A percentile compares a stretch with the other conserved stretches of the same genome.
These are phyloP conservation scores for Udeniomyces megalosporus DNA, from an alignment of 768 basidiomycete genomes.

Conservation along the genomic window DNA sequence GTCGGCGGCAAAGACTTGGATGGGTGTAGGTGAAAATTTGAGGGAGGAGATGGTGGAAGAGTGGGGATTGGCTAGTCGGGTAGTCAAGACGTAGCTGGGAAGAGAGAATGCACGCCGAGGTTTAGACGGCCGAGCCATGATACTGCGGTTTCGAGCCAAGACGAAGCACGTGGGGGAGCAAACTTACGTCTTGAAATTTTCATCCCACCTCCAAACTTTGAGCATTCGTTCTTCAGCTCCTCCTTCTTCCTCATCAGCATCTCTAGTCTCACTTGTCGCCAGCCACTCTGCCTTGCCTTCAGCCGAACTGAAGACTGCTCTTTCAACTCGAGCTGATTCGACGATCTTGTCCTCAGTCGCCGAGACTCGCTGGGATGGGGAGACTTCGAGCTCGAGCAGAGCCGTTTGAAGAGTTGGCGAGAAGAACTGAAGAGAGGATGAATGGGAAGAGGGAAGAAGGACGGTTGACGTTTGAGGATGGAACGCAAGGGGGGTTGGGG, in stretches of 20 bases:
- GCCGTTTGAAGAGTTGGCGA: constrained; percentile 54
- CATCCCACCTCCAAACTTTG: constrained; percentile 80
- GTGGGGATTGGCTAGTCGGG: constrained; percentile 77
- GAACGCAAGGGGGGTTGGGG: constrained; percentile 46
- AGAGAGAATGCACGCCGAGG: too few species aligned
- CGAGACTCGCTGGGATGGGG: constrained; percentile 81
- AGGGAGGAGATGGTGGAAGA: constrained; percentile 43
- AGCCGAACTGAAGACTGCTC: constrained; percentile 41
- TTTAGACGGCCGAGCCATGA: too few species aligned
- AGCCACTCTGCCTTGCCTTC: constrained; percentile 47
- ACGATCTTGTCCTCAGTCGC: constrained; percentile 53
- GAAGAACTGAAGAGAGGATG: constrained; percentile 85
- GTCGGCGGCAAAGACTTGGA: constrained; percentile 19
- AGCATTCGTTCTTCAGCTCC: constrained; percentile 48
- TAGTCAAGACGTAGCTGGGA: constrained; percentile 44
- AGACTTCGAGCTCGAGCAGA: constrained; percentile 74
- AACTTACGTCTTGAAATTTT: constrained; percentile 35
- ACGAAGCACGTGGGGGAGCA: constrained; percentile 34
- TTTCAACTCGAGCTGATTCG: constrained; percentile 60
- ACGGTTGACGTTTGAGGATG: constrained; percentile 59
- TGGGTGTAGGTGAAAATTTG: constrained; percentile 45
- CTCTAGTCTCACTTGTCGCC: constrained; percentile 69
- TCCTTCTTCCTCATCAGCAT: constrained; percentile 49
- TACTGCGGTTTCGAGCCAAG: neutral
- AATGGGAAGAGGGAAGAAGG: constrained; percentile 81